Percentiles rank a stretch among this genome's conserved stretches.
These are phyloP conservation scores for Neonectria magnoliae DNA, from an alignment of 2,329 filamentous ascomycete genomes.

Conservation along the genomic window DNA sequence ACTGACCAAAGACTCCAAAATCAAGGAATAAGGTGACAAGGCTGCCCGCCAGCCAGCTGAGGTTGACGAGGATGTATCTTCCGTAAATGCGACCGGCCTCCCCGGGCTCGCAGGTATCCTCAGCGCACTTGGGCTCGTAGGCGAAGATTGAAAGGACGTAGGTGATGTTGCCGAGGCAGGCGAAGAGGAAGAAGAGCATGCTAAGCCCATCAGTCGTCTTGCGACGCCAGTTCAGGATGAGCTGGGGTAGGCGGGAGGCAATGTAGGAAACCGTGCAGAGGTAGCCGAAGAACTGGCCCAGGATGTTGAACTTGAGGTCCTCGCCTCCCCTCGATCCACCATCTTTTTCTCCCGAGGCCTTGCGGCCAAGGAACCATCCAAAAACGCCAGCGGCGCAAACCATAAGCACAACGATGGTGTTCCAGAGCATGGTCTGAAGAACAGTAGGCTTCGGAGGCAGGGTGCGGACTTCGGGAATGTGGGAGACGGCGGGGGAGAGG, in stretches of 20 bases:
- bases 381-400: constrained; percentile 85
- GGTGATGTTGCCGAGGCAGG: constrained; percentile 92
- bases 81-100: constrained; percentile 77
- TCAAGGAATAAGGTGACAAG: constrained; percentile 88
- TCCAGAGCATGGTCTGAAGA: constrained; percentile 74
- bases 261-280: constrained; percentile 91
- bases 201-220: constrained; percentile 94
- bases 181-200: constrained; percentile 95
- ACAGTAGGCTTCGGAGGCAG: constrained; percentile 60
- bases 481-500: constrained; percentile 83
- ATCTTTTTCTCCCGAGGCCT: constrained; percentile 51
- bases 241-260: constrained; percentile 86
- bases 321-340: constrained; percentile 52
- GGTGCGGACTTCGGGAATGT: constrained; percentile 64
- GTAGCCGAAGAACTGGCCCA: constrained; percentile 93
- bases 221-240: constrained; percentile 90
- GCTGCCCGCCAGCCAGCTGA: constrained; percentile 91
- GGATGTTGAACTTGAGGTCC: constrained; percentile 73
- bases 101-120: constrained; percentile 66
- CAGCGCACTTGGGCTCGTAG: constrained; percentile 78
- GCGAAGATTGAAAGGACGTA: constrained; percentile 93
- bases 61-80: constrained; percentile 86
- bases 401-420: constrained; percentile 78
- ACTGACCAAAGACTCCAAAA: constrained; percentile 87
- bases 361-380: constrained; percentile 79